Percentiles rank a stretch among this genome's conserved stretches.
Evolutionary conservation across 805 yeast species (phyloP).

Genomic region (Brettanomyces sp.): DNA sequence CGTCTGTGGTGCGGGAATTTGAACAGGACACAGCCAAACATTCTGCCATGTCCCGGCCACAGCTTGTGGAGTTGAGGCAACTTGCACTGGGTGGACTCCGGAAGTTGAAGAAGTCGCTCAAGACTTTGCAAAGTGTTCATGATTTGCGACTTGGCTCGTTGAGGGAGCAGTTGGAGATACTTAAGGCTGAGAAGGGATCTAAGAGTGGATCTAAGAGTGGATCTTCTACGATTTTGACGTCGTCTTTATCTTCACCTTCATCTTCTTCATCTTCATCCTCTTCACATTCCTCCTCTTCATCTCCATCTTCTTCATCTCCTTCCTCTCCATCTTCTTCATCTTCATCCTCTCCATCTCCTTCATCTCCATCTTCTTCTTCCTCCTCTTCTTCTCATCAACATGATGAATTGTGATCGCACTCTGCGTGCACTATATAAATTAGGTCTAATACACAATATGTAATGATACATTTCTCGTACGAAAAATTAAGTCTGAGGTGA

Average conservation of each 20-base stretch:
- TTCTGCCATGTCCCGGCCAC: conserved; percentile 12
- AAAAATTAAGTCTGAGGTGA: neutral
- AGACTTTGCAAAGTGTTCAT: conserved; percentile 17
- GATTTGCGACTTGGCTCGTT: conserved; percentile 20
- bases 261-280: no score
- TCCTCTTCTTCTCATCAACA: neutral
- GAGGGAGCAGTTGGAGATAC: conserved; percentile 8
- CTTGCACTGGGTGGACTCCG: conserved; percentile 10
- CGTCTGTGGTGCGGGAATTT: conserved; percentile 21
- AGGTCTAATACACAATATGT: no score
- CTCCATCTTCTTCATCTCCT: neutral
- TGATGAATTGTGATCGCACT: neutral
- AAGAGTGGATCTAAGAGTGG: conserved; percentile 2
- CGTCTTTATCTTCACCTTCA: no score
- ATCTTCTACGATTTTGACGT: no score
- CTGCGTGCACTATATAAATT: no score
- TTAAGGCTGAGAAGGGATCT: conserved; percentile 10
- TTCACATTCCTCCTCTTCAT: no score
- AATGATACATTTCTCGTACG: no score
- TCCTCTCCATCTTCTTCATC: neutral
- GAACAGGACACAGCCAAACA: conserved; percentile 14
- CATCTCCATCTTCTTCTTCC: neutral
- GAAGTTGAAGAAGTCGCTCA: conserved; percentile 9
- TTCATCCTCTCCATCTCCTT: neutral
- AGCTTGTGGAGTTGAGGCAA: conserved; percentile 18